phyloP scores from a whole-genome alignment of 2,329 filamentous ascomycete species.

The Eutypa lata region DNA sequence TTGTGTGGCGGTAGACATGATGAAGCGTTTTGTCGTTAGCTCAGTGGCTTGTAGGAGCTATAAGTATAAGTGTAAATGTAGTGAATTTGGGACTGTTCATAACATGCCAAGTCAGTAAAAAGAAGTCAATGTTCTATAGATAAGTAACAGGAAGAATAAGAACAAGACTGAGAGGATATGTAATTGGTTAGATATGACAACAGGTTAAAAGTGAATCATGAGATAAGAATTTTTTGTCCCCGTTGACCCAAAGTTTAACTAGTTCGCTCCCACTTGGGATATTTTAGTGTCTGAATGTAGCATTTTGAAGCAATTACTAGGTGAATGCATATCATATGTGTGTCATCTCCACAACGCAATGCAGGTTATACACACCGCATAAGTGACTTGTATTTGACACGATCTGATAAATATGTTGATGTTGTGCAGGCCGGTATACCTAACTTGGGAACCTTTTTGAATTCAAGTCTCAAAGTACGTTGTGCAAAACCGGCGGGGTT shows the following conservation, averaged over 20 bases:
- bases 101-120: background rate
- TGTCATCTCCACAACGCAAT: constrained; percentile 1
- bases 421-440: no score
- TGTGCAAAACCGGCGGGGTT: no score
- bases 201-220: background rate
- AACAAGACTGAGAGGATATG: background rate
- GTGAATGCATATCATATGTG: background rate
- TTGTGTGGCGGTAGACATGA: constrained; percentile 51
- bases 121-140: background rate
- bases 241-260: no score
- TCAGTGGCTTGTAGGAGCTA: constrained; percentile 16
- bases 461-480: no score
- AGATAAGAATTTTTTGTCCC: background rate
- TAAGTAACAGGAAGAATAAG: no score
- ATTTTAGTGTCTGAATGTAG: no score
- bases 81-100: background rate
- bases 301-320: no score
- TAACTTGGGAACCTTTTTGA: no score
- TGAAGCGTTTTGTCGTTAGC: constrained; percentile 15
- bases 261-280: background rate
- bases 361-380: constrained; percentile 21
- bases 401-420: background rate
- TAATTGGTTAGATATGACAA: background rate
- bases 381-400: constrained; percentile 5
- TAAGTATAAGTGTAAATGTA: constrained; percentile 5